Evolutionary conservation across 176 grass and related monocot species (phyloP).

Genomic region (Alopecurus myosuroides): DNA sequence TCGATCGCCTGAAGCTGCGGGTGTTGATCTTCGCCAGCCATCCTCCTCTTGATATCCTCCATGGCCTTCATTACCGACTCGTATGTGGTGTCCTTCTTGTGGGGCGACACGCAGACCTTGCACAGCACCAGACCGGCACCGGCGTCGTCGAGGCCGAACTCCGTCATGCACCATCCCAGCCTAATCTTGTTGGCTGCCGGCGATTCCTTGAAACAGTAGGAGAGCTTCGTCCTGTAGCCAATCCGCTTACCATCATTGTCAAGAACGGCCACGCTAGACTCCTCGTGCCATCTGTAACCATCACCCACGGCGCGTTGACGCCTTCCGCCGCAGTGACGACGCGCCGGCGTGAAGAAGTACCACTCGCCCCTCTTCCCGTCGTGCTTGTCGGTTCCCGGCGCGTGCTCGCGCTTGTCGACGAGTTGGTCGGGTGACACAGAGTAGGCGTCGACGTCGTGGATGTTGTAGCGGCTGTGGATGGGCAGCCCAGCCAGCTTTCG

Average conservation of each 20-base stretch:
- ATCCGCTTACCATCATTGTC: no score
- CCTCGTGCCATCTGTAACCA: not conserved
- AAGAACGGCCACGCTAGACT: not conserved
- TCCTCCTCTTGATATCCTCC: not conserved
- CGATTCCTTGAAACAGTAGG: not conserved
- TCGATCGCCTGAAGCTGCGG: not conserved
- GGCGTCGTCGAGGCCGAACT: not conserved
- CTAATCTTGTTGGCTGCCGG: not conserved
- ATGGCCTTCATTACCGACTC: not conserved
- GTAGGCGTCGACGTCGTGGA: not conserved
- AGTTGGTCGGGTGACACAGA: no score
- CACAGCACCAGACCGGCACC: not conserved
- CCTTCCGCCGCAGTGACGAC: not conserved
- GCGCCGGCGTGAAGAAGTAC: not conserved
- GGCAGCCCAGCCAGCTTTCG: no score
- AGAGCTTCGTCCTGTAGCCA: not conserved
- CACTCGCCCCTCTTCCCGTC: no score
- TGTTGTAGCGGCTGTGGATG: not conserved
- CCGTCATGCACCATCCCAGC: not conserved
- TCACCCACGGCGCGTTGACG: not conserved
- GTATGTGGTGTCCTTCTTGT: not conserved
- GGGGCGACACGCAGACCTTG: not conserved
- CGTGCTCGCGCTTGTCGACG: no score
- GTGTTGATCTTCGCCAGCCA: not conserved
- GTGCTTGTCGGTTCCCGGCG: no score